phyloP scores from a whole-genome alignment of 805 yeast genomes.

The Spathaspora boniae region DNA sequence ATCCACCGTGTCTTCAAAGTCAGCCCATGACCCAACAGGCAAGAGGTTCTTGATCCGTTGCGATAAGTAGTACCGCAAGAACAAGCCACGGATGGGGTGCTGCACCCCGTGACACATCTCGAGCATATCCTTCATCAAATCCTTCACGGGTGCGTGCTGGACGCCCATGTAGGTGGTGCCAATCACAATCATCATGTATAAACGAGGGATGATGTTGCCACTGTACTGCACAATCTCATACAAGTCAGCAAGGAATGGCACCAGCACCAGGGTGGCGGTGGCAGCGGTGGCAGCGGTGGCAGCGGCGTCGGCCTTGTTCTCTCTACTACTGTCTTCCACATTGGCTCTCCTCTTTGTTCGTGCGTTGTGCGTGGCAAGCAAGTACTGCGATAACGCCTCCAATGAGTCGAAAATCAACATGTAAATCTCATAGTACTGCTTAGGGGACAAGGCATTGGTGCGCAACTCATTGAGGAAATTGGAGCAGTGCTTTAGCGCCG shows the following conservation, averaged over 20 bases:
- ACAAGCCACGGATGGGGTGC: conserved; percentile 89
- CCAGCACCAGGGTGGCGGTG: conserved; percentile 21
- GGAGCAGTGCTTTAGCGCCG: conserved; percentile 84
- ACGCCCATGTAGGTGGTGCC: conserved; percentile 85
- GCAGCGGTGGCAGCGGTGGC: conserved; percentile 22
- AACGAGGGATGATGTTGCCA: conserved; percentile 86
- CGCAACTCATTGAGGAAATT: conserved; percentile 78
- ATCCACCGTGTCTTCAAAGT: conserved; percentile 65
- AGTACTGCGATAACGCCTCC: conserved; percentile 58
- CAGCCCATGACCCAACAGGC: conserved; percentile 38
- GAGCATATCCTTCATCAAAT: conserved; percentile 90
- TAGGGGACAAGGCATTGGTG: conserved; percentile 73
- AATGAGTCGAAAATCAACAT: conserved; percentile 80
- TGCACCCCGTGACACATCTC: conserved; percentile 98
- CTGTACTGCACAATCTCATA: conserved; percentile 95
- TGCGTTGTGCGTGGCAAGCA: conserved; percentile 64
- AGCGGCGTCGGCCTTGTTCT: conserved; percentile 26
- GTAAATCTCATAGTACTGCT: conserved; percentile 90
- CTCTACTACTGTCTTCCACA: conserved; percentile 15
- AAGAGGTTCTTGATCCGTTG: conserved; percentile 74
- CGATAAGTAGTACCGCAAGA: conserved; percentile 81
- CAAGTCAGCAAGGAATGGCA: conserved; percentile 70
- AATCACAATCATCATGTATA: conserved; percentile 91
- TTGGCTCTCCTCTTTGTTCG: conserved; percentile 46
- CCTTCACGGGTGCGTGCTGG: conserved; percentile 75